Evolutionary conservation across 805 yeast species (phyloP).

Genomic region (Wickerhamiella sergipiensis): DNA sequence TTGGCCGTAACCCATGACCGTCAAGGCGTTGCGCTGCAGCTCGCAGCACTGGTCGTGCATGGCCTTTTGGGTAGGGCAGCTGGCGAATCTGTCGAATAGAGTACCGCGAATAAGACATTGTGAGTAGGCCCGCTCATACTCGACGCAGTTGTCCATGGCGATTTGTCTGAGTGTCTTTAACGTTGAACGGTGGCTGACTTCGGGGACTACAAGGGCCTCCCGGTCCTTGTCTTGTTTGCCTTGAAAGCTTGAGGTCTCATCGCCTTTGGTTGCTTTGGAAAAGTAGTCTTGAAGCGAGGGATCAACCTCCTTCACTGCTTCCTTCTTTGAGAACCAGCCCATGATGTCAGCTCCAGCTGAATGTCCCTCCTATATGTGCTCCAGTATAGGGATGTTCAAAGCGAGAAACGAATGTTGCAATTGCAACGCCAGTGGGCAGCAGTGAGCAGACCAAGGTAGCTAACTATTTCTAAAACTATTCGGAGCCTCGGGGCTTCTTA

Average conservation of each 20-base stretch:
- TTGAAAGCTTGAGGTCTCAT: neutral
- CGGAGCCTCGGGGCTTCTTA: too few species aligned
- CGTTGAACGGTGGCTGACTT: neutral
- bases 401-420: too few species aligned
- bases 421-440: too few species aligned
- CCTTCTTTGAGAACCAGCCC: conserved; percentile 1
- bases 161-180: conserved; percentile 16
- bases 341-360: neutral
- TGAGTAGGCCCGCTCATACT: conserved; percentile 19
- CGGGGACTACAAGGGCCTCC: neutral
- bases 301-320: conserved; percentile 1
- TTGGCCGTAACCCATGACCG: conserved; percentile 16
- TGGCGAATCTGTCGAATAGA: conserved; percentile 13
- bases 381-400: too few species aligned
- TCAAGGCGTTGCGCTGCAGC: conserved; percentile 19
- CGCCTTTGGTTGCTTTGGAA: neutral
- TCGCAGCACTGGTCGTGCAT: conserved; percentile 19
- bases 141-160: conserved; percentile 24
- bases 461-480: too few species aligned
- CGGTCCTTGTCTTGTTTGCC: neutral
- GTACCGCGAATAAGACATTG: conserved; percentile 19
- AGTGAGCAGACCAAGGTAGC: too few species aligned
- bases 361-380: too few species aligned
- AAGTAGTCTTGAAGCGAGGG: conserved; percentile 7
- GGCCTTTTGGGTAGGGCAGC: conserved; percentile 17